These are phyloP conservation scores for Solanum etuberosum DNA, from an alignment of 257 asterid genomes.

Conservation along the genomic window DNA sequence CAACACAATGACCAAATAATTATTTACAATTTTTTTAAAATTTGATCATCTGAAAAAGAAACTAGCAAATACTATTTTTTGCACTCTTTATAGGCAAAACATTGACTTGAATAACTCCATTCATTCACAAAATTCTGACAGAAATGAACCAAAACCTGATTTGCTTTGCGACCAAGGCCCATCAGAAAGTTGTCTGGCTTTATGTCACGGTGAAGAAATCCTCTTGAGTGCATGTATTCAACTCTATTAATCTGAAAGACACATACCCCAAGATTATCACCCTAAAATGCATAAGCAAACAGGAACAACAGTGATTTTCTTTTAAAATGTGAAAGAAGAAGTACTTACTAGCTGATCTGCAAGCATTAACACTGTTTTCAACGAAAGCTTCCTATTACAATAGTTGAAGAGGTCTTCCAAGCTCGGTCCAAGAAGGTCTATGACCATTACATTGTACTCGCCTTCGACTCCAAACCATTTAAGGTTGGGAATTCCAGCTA, in stretches of 20 bases:
- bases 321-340: neutral
- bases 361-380: slow-evolving; percentile 85
- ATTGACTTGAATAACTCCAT: neutral
- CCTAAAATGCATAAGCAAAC: neutral
- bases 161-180: slow-evolving; percentile 98
- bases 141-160: slow-evolving; percentile 41
- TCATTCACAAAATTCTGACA: neutral
- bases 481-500: slow-evolving; percentile 84
- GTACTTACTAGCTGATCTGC: slow-evolving; percentile 81
- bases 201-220: slow-evolving; percentile 95
- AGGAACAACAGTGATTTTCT: neutral
- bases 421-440: slow-evolving; percentile 93
- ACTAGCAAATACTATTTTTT: neutral
- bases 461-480: slow-evolving; percentile 88
- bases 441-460: slow-evolving; percentile 82
- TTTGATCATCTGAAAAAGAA: neutral
- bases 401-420: slow-evolving; percentile 85
- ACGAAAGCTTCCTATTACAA: slow-evolving; percentile 67
- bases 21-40: neutral
- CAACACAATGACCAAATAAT: neutral
- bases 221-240: slow-evolving; percentile 91
- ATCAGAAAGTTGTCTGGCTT: slow-evolving; percentile 90
- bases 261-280: neutral
- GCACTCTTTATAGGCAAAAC: neutral
- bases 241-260: slow-evolving; percentile 73